These are phyloP conservation scores for Aspergillus conjunctus DNA, from an alignment of 495 filamentous ascomycete genomes.

Conservation along the genomic window DNA sequence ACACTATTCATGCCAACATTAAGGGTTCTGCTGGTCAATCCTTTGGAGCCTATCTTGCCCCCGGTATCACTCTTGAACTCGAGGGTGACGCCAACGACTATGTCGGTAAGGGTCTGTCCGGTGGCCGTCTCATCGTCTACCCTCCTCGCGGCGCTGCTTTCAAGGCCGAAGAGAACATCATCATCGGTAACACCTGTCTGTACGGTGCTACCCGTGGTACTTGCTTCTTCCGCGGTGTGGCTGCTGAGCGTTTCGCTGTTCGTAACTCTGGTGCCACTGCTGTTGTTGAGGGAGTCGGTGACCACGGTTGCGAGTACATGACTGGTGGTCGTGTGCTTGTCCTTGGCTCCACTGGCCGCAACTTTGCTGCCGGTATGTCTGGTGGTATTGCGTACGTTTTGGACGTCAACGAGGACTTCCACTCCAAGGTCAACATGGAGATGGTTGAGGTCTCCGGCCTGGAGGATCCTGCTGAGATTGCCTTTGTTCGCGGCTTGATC, in stretches of 20 bases:
- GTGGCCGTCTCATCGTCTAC: conserved; percentile 94
- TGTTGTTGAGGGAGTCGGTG: conserved; percentile 95
- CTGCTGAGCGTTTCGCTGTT: conserved; percentile 96
- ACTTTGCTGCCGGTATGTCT: conserved; percentile 99
- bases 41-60: conserved; percentile 93
- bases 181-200: conserved; percentile 95
- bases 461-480: conserved; percentile 90
- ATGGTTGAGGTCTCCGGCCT: conserved; percentile 94
- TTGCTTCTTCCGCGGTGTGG: conserved; percentile 97
- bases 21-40: conserved; percentile 99
- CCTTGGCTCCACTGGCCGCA: conserved; percentile 92
- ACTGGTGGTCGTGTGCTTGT: conserved; percentile 92
- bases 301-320: conserved; percentile 99
- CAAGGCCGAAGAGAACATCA: conserved; percentile 97
- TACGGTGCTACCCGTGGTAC: conserved; percentile 94
- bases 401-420: conserved; percentile 89
- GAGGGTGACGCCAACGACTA: conserved; percentile 99
- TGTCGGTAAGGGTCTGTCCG: conserved; percentile 96
- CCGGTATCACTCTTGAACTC: conserved; percentile 93
- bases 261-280: conserved; percentile 97
- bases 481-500: conserved; percentile 88
- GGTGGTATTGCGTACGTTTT: conserved; percentile 98
- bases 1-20: conserved; percentile 97
- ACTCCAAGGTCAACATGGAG: conserved; percentile 94
- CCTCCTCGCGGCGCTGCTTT: conserved; percentile 90